Conservation (phyloP, 1,284 basidiomycete genomes). For the Tetrapyrgos nigripes region DNA sequence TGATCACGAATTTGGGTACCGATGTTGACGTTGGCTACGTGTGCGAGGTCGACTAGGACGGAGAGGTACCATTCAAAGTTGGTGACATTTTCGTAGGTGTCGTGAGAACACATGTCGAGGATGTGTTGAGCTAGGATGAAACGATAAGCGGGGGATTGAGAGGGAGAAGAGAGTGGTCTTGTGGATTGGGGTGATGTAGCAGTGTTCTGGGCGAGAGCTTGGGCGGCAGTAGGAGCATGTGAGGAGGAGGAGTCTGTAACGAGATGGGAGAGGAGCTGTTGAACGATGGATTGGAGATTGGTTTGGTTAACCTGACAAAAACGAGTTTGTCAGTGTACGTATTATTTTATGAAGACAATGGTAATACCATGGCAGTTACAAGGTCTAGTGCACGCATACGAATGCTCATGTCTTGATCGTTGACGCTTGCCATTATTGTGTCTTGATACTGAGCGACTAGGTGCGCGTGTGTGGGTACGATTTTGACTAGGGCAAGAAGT, state of each 20-base stretch:
- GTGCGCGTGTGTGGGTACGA: constrained; percentile 91
- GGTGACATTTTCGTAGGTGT: constrained; percentile 86
- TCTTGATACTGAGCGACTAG: constrained; percentile 94
- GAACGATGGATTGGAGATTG: constrained; percentile 89
- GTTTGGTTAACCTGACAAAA: constrained; percentile 71
- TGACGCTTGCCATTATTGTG: constrained; percentile 88
- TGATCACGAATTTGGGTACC: constrained; percentile 81
- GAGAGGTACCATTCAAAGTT: constrained; percentile 99
- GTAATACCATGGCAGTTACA: constrained; percentile 86
- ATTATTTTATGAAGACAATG: constrained; percentile 11
- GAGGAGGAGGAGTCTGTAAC: constrained; percentile 60
- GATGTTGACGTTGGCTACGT: constrained; percentile 81
- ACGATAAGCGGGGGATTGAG: constrained; percentile 82
- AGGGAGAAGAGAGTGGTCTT: constrained; percentile 51
- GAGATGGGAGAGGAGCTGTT: constrained; percentile 87
- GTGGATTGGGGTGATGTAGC: constrained; percentile 41
- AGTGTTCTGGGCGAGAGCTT: constrained; percentile 62
- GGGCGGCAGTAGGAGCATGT: constrained; percentile 62
- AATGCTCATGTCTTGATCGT: constrained; percentile 95
- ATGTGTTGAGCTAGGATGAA: constrained; percentile 83
- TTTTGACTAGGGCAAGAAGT: constrained; percentile 93
- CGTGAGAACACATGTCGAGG: constrained; percentile 81
- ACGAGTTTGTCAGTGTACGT: background rate
- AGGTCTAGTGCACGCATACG: constrained; percentile 95
- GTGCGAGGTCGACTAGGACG: constrained; percentile 88